phyloP scores from a whole-genome alignment of 2,329 filamentous ascomycete genomes.

The Taxawa tesnikishii region DNA sequence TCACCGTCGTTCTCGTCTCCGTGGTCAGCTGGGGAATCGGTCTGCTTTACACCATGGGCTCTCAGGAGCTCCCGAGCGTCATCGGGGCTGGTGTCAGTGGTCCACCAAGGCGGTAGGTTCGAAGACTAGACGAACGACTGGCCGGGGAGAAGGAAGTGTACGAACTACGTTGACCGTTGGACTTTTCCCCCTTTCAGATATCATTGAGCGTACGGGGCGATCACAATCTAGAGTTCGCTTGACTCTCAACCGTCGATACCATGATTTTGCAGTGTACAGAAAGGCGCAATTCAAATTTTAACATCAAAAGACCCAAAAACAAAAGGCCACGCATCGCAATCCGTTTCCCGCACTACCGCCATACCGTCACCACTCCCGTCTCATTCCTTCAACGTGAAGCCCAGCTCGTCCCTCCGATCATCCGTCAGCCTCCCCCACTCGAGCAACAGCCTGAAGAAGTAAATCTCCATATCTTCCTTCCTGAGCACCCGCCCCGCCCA shows the following conservation, averaged over 20 bases:
- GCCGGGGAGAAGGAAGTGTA: too few species aligned
- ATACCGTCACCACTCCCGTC: slow-evolving; percentile 6
- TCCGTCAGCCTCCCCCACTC: slow-evolving; percentile 65
- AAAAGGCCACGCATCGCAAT: slow-evolving; percentile 2
- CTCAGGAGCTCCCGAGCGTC: slow-evolving; percentile 80
- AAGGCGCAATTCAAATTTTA: too few species aligned
- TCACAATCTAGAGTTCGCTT: too few species aligned
- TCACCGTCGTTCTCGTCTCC: slow-evolving; percentile 57
- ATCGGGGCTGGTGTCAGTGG: slow-evolving; percentile 88
- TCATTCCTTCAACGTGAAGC: slow-evolving; percentile 12
- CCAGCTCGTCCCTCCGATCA: slow-evolving; percentile 41
- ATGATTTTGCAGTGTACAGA: too few species aligned
- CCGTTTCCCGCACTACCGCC: slow-evolving; percentile 5
- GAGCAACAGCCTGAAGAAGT: slow-evolving; percentile 63
- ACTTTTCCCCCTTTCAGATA: too few species aligned
- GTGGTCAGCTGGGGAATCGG: slow-evolving; percentile 60
- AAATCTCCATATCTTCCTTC: slow-evolving; percentile 67
- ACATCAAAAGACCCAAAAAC: too few species aligned
- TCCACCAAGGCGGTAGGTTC: slow-evolving; percentile 42
- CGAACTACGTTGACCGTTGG: too few species aligned
- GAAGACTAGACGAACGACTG: too few species aligned
- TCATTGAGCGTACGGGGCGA: too few species aligned
- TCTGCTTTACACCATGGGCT: slow-evolving; percentile 71
- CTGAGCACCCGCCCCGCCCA: slow-evolving; percentile 54
- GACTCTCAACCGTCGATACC: too few species aligned